Evolutionary conservation across 441 rosid species (phyloP).

Genomic region (Croton setiger): DNA sequence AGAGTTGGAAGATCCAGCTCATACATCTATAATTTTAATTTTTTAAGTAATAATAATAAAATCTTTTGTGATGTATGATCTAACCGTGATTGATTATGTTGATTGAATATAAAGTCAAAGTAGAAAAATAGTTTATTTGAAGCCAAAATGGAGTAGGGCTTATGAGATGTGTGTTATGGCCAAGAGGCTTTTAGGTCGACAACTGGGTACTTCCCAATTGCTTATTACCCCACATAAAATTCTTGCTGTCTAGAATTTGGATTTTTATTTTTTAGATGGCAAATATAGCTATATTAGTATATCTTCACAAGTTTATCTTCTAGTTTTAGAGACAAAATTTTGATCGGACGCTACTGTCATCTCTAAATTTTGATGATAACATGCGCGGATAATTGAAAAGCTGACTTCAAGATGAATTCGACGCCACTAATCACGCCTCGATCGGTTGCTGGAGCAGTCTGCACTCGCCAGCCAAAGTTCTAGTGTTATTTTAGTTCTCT

Average conservation of each 20-base stretch:
- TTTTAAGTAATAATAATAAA: not conserved
- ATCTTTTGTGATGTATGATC: not conserved
- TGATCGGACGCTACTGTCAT: too few species aligned
- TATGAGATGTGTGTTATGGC: not conserved
- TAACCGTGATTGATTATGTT: not conserved
- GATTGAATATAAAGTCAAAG: conserved; percentile 15
- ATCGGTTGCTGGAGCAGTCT: too few species aligned
- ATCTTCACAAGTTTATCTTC: not conserved
- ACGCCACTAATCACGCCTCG: too few species aligned
- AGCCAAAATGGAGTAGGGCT: too few species aligned
- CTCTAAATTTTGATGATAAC: too few species aligned
- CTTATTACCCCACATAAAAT: conserved; percentile 9
- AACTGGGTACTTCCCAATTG: conserved; percentile 21
- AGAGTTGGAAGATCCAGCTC: conserved; percentile 22
- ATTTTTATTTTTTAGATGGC: not conserved
- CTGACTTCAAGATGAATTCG: too few species aligned
- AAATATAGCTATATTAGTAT: too few species aligned
- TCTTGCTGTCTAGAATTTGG: not conserved
- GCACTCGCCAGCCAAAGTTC: too few species aligned
- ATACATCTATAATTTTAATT: not conserved
- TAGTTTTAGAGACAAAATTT: too few species aligned
- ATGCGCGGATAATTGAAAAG: too few species aligned
- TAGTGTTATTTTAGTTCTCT: too few species aligned
- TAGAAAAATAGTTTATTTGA: not conserved
- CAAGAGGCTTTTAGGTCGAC: conserved; percentile 1